Conservation (phyloP, 148 eudicot genomes). For the Vaccinium myrtillus region DNA sequence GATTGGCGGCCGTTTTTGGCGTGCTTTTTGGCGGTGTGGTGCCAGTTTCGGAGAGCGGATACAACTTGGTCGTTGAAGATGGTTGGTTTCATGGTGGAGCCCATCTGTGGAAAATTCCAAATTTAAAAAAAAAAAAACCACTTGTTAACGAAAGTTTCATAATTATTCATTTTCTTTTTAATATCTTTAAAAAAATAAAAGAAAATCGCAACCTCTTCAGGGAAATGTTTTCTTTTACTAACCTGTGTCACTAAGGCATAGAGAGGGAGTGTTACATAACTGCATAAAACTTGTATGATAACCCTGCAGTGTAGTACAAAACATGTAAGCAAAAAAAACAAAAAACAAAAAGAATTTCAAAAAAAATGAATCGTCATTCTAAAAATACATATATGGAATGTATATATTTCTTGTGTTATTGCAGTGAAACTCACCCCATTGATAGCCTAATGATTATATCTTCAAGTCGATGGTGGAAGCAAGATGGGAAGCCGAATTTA, state of each 20-base stretch:
- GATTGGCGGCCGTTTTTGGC: slow-evolving; percentile 17
- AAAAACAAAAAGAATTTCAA: background rate
- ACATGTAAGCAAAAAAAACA: background rate
- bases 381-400: background rate
- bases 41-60: slow-evolving; percentile 43
- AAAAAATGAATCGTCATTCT: background rate
- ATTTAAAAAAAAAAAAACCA: background rate
- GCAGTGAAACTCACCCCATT: slow-evolving; percentile 13
- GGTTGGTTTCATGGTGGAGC: slow-evolving; percentile 52
- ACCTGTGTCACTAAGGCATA: slow-evolving; percentile 62
- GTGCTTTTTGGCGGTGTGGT: slow-evolving; percentile 36
- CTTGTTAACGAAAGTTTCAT: no score
- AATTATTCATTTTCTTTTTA: no score
- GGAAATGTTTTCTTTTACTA: background rate
- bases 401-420: no score
- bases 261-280: slow-evolving; percentile 56
- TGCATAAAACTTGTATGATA: slow-evolving; percentile 52
- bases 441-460: slow-evolving; percentile 11
- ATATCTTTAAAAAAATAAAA: no score
- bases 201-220: no score
- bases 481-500: slow-evolving; percentile 36
- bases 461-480: slow-evolving; percentile 24
- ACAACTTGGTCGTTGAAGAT: slow-evolving; percentile 46
- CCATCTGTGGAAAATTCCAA: slow-evolving; percentile 38
- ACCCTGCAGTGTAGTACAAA: slow-evolving; percentile 25